Conservation (phyloP, 805 yeast genomes). For the Saccharomyces eubayanus region DNA sequence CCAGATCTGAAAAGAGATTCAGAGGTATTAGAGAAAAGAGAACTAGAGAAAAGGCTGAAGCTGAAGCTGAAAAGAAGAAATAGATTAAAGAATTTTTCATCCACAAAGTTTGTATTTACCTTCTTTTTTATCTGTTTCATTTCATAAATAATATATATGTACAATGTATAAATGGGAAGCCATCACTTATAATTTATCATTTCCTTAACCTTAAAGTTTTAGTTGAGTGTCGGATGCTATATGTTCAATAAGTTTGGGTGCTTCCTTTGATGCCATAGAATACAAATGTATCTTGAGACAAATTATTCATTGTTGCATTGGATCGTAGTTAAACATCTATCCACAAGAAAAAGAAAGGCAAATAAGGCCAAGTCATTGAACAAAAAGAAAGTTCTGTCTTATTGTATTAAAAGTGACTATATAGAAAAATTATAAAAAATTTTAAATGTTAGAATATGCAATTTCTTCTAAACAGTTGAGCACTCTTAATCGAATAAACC, state of each 20-base stretch:
- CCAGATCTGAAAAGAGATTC: conserved; percentile 86
- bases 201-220: neutral
- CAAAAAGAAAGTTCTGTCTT: neutral
- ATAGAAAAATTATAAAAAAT: conserved; percentile 2
- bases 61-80: conserved; percentile 97
- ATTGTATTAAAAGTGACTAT: neutral
- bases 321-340: neutral
- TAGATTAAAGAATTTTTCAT: conserved; percentile 34
- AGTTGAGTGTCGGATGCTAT: neutral
- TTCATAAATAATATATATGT: conserved; percentile 11
- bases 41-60: conserved; percentile 91
- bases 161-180: conserved; percentile 30
- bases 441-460: neutral
- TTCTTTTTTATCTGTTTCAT: conserved; percentile 18
- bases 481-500: conserved; percentile 71
- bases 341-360: neutral
- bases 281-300: no score
- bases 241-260: neutral
- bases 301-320: neutral
- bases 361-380: neutral
- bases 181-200: conserved; percentile 20
- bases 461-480: neutral
- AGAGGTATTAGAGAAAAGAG: conserved; percentile 93
- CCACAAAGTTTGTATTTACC: conserved; percentile 4
- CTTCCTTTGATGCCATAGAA: no score